Evolutionary conservation across 2,329 filamentous ascomycete genomes (phyloP).

Genomic region (Nannizziopsis barbatae): DNA sequence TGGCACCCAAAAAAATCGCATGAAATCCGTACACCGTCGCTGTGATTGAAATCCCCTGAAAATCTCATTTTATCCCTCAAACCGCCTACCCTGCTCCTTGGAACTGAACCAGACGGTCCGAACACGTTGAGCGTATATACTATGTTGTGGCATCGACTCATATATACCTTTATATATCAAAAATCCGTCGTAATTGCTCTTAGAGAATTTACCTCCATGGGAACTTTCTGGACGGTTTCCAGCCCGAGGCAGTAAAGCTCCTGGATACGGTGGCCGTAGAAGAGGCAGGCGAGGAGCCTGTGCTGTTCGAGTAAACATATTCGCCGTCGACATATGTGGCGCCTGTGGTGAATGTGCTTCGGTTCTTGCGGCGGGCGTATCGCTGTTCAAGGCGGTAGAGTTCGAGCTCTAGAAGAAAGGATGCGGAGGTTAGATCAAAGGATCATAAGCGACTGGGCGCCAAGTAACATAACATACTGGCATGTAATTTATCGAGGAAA

Average conservation of each 20-base stretch:
- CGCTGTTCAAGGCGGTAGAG: slow-evolving; percentile 90
- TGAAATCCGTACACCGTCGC: neutral
- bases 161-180: slow-evolving; percentile 4
- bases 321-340: slow-evolving; percentile 92
- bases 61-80: too few species aligned
- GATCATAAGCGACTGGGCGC: neutral
- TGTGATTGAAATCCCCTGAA: too few species aligned
- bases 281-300: slow-evolving; percentile 22
- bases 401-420: slow-evolving; percentile 50
- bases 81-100: too few species aligned
- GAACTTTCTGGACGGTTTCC: slow-evolving; percentile 6
- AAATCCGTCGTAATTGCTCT: neutral
- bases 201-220: slow-evolving; percentile 1
- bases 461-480: slow-evolving; percentile 36
- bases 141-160: too few species aligned
- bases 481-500: slow-evolving; percentile 41
- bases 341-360: slow-evolving; percentile 78
- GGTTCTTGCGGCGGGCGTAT: slow-evolving; percentile 83
- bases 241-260: slow-evolving; percentile 25
- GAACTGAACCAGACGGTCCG: too few species aligned
- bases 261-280: slow-evolving; percentile 32
- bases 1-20: neutral
- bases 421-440: neutral
- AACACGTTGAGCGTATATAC: too few species aligned
- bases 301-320: slow-evolving; percentile 58